Base-by-base conservation (phyloP, 2,329 filamentous ascomycete genomes). In the Diaporthe citri region DNA sequence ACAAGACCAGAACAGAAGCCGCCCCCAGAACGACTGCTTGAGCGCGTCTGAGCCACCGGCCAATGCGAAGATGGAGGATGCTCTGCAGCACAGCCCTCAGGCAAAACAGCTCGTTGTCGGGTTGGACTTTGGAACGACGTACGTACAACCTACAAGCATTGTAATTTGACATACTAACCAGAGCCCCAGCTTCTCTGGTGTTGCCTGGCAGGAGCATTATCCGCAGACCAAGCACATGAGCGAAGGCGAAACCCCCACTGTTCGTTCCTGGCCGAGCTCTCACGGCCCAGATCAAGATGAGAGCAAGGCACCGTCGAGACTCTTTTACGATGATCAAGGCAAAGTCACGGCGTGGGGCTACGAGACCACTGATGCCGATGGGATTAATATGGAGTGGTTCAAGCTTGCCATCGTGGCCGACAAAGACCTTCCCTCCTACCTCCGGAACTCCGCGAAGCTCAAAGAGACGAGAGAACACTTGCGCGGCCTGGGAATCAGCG, bases 71-170 rank as follows among this genome's bases (percentile, higher is more conserved):
- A 39, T 39, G 46, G 13, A 52, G 13, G 7, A 12, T 39, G 22
- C 4, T 7, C 3, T 20, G 5, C 6, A 20, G 13, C 46, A 17
- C 2, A 36, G 15, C 4, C 7, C 34, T 7, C 46, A 10, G 8
- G 3, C 6, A 6, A 51, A 28, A 6, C 22, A 10, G 10, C n/a
- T 69, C 2, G 4, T 69, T 12, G 48, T 55, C 3, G 64, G 46
- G 1, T 28, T 69, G 2, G 64, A 55, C n/a, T 13, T 28, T 15
- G 64, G 64, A 17, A 69, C 64, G 0, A 69, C 64, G 64, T 69
- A 28, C 8, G 64, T 69, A 12, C 0, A 36, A 1, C 0, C 2
- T 3, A 9, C n/a, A 28, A 0, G 0, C 13, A 0, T 15, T 25
- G 3, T 8, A 1, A 6, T 0, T 7, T 13, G 5, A 0, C 34